Percentiles rank a stretch among this genome's conserved stretches.
Evolutionary conservation across 1,139 yeast genomes (phyloP).

Genomic region (Suhomyces bokatorum): DNA sequence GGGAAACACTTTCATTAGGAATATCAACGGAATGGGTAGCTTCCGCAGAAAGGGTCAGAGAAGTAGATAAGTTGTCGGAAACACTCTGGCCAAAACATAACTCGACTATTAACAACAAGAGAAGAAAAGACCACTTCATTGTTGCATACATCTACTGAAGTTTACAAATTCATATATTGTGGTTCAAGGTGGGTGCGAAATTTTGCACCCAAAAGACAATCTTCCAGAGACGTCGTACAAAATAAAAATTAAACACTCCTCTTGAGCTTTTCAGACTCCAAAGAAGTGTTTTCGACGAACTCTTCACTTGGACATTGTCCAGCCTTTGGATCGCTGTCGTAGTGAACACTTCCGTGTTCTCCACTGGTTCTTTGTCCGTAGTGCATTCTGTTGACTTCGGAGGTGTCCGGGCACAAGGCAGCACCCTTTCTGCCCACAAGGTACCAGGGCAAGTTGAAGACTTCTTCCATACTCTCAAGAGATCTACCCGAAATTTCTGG

Average conservation of each 20-base stretch:
- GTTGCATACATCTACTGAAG: not conserved
- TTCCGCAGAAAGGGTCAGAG: not conserved
- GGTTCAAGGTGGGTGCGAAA: not conserved
- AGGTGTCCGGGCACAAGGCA: constrained; percentile 24
- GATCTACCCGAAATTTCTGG: constrained; percentile 28
- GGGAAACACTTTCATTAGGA: not conserved
- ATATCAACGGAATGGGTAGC: not conserved
- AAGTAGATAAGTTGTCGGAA: not conserved
- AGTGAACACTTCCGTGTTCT: constrained; percentile 10
- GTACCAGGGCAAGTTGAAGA: constrained; percentile 30
- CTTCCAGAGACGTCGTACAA: not conserved
- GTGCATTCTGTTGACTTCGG: constrained; percentile 23
- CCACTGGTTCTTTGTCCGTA: constrained; percentile 8
- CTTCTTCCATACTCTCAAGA: constrained; percentile 28
- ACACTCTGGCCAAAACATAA: not conserved
- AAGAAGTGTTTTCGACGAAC: constrained; percentile 12
- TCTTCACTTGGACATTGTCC: constrained; percentile 6
- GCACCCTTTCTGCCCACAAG: constrained; percentile 26
- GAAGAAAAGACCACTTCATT: not conserved
- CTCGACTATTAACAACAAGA: not conserved
- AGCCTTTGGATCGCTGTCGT: not conserved
- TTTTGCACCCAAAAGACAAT: constrained; percentile 1
- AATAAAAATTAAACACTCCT: constrained; percentile 1
- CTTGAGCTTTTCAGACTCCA: constrained; percentile 6
- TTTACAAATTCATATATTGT: not conserved